A percentile compares a stretch with the other conserved stretches of the same genome.
Evolutionary conservation across 495 filamentous ascomycete species (phyloP).

Genomic region (Hypoxylon perforatum): DNA sequence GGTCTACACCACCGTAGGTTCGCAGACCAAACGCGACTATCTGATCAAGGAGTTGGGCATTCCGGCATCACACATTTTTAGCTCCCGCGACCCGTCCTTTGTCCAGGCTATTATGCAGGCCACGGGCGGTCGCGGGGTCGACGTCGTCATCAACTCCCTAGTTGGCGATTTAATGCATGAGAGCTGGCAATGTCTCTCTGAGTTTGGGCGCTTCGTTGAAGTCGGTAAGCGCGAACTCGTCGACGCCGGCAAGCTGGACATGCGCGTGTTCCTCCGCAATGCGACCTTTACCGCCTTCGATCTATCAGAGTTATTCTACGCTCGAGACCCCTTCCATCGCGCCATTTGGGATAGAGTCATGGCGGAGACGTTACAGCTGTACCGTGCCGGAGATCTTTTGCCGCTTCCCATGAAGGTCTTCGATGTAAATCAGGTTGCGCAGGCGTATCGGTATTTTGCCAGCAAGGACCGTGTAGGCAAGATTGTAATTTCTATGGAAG

Average conservation of each 20-base stretch:
- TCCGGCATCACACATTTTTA: conserved; percentile 60
- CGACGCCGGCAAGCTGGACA: conserved; percentile 43
- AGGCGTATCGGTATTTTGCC: conserved; percentile 35
- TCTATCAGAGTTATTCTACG: conserved; percentile 34
- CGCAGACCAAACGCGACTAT: conserved; percentile 51
- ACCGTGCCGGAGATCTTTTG: conserved; percentile 15
- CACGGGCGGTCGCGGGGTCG: conserved; percentile 59
- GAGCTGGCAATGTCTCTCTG: conserved; percentile 57
- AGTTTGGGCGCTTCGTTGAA: conserved; percentile 64
- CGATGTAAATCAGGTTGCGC: conserved; percentile 14
- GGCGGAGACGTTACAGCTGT: conserved; percentile 20
- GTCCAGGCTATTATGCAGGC: conserved; percentile 49
- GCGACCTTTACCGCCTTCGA: conserved; percentile 44
- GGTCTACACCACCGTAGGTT: conserved; percentile 63
- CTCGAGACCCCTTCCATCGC: conserved; percentile 11
- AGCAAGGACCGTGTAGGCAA: conserved; percentile 60
- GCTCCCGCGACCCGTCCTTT: conserved; percentile 50
- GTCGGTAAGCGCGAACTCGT: conserved; percentile 55
- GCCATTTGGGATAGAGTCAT: not conserved
- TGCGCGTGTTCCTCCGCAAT: conserved; percentile 47
- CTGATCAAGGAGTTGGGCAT: conserved; percentile 57
- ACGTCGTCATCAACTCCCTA: conserved; percentile 62
- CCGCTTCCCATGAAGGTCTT: conserved; percentile 16
- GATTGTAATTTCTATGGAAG: conserved; percentile 54
- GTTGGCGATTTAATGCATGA: conserved; percentile 61